These are phyloP conservation scores for Thraustochytrium sp. DNA, from an alignment of 352 stramenopile species.

Conservation along the genomic window DNA sequence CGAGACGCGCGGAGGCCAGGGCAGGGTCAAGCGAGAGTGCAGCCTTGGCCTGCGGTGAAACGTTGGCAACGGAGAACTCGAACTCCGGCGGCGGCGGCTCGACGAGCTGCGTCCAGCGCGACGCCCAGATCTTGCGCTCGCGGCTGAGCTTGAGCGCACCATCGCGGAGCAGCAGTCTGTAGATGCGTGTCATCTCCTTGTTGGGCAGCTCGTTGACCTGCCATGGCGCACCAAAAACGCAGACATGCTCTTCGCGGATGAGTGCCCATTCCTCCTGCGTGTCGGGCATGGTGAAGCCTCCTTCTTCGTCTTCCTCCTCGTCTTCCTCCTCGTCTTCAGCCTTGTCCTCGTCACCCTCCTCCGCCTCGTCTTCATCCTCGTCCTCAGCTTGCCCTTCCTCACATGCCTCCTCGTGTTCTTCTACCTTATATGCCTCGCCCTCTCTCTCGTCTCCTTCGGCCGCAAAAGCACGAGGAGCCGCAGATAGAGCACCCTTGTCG, in stretches of 20 bases:
- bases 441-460: neutral
- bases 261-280: neutral
- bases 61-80: neutral
- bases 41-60: neutral
- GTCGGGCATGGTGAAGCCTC: neutral
- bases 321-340: neutral
- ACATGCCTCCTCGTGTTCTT: neutral
- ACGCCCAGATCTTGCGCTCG: neutral
- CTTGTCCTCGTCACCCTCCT: neutral
- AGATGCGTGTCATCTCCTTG: neutral
- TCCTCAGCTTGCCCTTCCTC: neutral
- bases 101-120: neutral
- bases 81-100: constrained; percentile 16
- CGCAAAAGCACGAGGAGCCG: too few species aligned
- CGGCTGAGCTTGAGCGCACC: neutral
- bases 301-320: neutral
- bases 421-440: neutral
- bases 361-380: neutral
- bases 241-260: neutral
- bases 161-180: neutral
- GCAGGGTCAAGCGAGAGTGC: neutral
- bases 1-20: neutral
- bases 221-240: constrained; percentile 9
- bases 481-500: too few species aligned
- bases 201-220: neutral